Evolutionary conservation across 345 rosid species (phyloP), one percentile per base, ranked within the genome.

Genomic region (Linum lewisii): DNA sequence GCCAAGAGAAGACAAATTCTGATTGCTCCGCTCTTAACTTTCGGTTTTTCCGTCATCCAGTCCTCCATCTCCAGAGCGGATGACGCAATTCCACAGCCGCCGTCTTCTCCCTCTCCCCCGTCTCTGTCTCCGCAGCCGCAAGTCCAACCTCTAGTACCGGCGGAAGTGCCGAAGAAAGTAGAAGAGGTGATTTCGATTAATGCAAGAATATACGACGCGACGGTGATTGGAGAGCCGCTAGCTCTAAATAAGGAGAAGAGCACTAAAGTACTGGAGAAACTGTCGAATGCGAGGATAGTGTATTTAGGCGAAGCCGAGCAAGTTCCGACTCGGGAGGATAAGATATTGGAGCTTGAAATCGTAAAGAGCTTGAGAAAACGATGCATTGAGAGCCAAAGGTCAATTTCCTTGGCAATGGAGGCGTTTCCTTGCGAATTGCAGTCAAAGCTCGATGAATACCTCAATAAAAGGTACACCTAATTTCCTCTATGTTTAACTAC

Each of bases 291-390:
- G 24, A 78, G 93, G 81, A 74, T 91, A 54, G 87, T 86, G 60
- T 88, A 88, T 66, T 71, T 91, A 9, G 96, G 95, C 0, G 96
- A 91, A 63, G 92, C 96, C 0, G 95, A 88, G 72, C 98, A 88
- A 42, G 98, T 91, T 23, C 96, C 98, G 26, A 79, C 73, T 1
- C 76, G 70, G 54, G 96, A 91, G 13, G 98, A 91, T 42, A 79
- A 81, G 70, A 87, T 76, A 11, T 63, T 91, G 73, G 98, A 88
- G 78, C 85, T 85, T 14, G 81, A 84, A 68, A 84, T 87, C 57
- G 75, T 85, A 4, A 85, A 78, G 84, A 85, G 65, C 38, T 61
- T 87, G 75, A 71, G 63, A 72, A 77, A 68, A 42, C 82, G 82
- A 20, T 85, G 92, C 49, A 51, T 69, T 0, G 96, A 84, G 61